phyloP scores from a whole-genome alignment of 305 asterid species.

The Fraxinus latifolia region DNA sequence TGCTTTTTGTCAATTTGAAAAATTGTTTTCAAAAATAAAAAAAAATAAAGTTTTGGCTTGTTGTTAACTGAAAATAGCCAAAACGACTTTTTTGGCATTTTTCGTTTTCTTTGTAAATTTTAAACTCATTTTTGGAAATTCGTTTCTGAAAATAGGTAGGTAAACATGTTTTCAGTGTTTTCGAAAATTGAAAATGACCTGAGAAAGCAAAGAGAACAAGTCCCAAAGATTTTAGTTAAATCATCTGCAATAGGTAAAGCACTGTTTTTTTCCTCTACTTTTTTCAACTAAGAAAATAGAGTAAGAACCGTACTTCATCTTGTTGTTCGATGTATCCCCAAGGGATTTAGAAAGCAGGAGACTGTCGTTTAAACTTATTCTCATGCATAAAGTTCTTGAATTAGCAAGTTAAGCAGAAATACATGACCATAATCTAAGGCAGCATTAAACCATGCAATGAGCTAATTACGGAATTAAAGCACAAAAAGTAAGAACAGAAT shows the following conservation, averaged over 20 bases:
- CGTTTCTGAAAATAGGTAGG: too few species aligned
- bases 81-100: too few species aligned
- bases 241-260: not conserved
- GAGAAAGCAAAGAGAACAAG: too few species aligned
- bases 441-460: conserved; percentile 31
- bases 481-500: conserved; percentile 13
- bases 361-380: not conserved
- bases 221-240: not conserved
- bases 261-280: not conserved
- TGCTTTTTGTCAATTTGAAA: too few species aligned
- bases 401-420: not conserved
- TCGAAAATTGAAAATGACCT: too few species aligned
- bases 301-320: not conserved
- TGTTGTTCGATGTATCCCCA: not conserved
- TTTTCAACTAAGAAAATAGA: not conserved
- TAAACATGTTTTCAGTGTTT: too few species aligned
- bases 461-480: conserved; percentile 39
- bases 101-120: too few species aligned
- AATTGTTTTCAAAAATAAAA: too few species aligned
- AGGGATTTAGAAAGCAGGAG: not conserved
- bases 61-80: too few species aligned
- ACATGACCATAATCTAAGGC: conserved; percentile 31
- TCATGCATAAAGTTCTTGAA: not conserved
- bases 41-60: too few species aligned
- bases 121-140: too few species aligned